Base-by-base conservation (phyloP, 1,284 basidiomycete genomes). In the Trametes versicolor region DNA sequence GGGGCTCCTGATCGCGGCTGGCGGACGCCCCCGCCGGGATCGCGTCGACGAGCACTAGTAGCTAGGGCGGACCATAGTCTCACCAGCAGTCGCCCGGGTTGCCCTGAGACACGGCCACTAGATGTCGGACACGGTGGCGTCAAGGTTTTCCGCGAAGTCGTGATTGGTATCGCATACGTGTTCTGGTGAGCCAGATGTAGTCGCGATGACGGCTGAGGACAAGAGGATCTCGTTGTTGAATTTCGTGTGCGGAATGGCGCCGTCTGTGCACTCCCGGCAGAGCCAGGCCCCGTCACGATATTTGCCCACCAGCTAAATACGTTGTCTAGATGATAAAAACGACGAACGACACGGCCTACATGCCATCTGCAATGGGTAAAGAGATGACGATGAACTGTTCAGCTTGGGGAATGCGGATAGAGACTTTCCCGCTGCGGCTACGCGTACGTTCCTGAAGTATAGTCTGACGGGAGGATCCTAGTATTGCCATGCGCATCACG, bases 161-260 rank as follows among this genome's bases (percentile, higher is more conserved):
- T 21, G 8, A 39, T 51, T n/a, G 2, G 58, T 52, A 7, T 10
- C 17, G n/a, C n/a, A n/a, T 15, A 39, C 57, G 36, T 58, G 51
- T n/a, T 39, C 19, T 29, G 62, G 62, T 0, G 62, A 60, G 0
- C 62, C 62, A 7, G 62, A 58, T 0, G 58, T 51, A 1, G 62
- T 64, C 10, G 53, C 62, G 23, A 25, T 12, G 17, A 64, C 58
- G 10, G 57, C 23, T 1, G 58, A 55, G 21, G 62, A 64, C 52
- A 55, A 64, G 23, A 60, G 62, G 37, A 47, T 56, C 62, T 58
- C 60, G 62, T 64, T 53, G 47, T 64, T 55, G 62, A 64, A 37
- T 47, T 64, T 64, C 21, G 23, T 50, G 52, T 60, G 60, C 7
- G 62, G 62, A 37, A 64, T 64, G 1, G 62, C 47, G 15, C 58